Conservation (phyloP, 2,329 filamentous ascomycete species). For the Apiospora saccharicola region DNA sequence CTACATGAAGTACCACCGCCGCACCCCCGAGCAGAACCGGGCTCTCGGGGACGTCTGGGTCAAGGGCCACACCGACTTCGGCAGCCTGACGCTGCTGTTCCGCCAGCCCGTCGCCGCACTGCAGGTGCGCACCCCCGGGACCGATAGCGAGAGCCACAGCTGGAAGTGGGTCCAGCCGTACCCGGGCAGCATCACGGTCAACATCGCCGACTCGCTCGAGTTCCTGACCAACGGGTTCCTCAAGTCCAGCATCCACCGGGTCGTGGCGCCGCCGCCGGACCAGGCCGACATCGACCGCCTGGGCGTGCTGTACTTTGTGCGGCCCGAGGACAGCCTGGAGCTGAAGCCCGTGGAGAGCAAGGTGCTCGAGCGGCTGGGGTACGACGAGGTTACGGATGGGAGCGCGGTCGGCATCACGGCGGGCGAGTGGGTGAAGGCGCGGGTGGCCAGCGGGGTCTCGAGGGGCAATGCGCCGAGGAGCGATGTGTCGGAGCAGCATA, state of each 20-base stretch:
- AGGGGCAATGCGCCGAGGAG: slow-evolving; percentile 33
- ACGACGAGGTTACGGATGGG: slow-evolving; percentile 36
- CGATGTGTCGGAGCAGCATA: slow-evolving; percentile 39
- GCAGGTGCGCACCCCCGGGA: slow-evolving; percentile 52
- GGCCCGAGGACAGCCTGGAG: slow-evolving; percentile 45
- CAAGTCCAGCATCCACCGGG: slow-evolving; percentile 53
- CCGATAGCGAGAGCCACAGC: not conserved
- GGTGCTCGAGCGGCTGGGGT: slow-evolving; percentile 43
- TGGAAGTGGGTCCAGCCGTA: slow-evolving; percentile 50
- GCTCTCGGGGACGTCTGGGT: slow-evolving; percentile 46
- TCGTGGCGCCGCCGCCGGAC: slow-evolving; percentile 51
- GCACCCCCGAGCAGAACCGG: slow-evolving; percentile 49
- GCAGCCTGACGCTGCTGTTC: slow-evolving; percentile 63
- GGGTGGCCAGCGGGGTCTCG: slow-evolving; percentile 36
- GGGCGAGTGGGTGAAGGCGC: slow-evolving; percentile 46
- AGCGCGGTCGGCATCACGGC: slow-evolving; percentile 43
- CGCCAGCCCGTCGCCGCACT: slow-evolving; percentile 64
- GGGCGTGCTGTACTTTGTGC: slow-evolving; percentile 53
- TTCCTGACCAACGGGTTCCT: slow-evolving; percentile 56
- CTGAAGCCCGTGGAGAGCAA: slow-evolving; percentile 41
- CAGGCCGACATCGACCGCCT: slow-evolving; percentile 54
- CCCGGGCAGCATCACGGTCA: slow-evolving; percentile 59
- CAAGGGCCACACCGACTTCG: slow-evolving; percentile 61
- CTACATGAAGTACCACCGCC: slow-evolving; percentile 62
- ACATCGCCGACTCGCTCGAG: slow-evolving; percentile 57